Evolutionary conservation across 108 stramenopile species (phyloP), one percentile per base, ranked within the genome.

Genomic region (Cyclotella sp.): DNA sequence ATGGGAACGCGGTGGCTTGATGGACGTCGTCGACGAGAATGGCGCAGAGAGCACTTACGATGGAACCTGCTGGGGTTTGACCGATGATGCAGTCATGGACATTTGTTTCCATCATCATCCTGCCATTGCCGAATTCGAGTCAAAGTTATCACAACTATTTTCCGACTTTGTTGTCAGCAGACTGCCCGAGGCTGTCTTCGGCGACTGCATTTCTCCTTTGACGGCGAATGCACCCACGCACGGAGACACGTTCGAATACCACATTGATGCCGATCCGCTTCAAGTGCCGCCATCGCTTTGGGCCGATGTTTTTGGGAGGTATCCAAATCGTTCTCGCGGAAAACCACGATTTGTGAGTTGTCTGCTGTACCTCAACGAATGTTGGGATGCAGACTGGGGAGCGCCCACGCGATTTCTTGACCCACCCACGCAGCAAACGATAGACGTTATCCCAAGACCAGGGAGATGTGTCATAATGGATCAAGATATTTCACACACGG

Each of bases 281-380:
- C 72, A 83, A 29, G 77, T 85, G 0, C 91, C 91, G 40, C 87
- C 86, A 6, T 83, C 84, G 10, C 89, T 89, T 13, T 92, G 86
- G 84, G 78, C 86, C 6, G 91, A 92, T 68, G 82, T 88, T 3
- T 90, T 83, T 85, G 91, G 91, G 7, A 68, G 84, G 55, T 90
- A 89, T 67, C 84, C 86, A 9, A 92, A 92, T 72, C 76, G 91
- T 16, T 44, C 62, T 41, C 43, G 30, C 34, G 89, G 88, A 15
- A 91, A 89, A 65, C 91, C 91, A 30, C 77, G 91, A 9, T 92
- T 90, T 65, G 72, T 92, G 57, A 89, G 88, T 64, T 88, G 87
- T 68, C 58, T 92, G 39, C 52, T 92, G 39, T 92, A 92, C 63
- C 73, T 90, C 52, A 88, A 87, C 67, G 85, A 85, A 11, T 85